These are phyloP conservation scores for Zhuliangozyma parablackwelliae DNA, from an alignment of 1,139 yeast genomes.

Conservation along the genomic window DNA sequence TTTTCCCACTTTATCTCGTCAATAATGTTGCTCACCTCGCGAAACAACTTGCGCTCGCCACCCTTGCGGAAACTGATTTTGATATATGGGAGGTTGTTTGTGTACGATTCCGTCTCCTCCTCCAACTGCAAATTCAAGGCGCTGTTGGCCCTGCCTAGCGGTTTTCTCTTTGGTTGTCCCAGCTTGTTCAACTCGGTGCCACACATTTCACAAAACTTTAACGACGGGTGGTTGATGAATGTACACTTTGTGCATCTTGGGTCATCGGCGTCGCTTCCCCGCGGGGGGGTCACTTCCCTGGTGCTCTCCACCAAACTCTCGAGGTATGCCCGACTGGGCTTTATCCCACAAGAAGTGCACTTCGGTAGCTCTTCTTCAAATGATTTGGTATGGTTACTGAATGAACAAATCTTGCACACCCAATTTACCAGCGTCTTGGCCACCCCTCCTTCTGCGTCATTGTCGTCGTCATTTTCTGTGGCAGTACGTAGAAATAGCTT, in stretches of 20 bases:
- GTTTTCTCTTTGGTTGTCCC: constrained; percentile 10
- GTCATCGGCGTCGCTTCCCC: constrained; percentile 21
- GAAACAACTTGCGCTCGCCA: constrained; percentile 48
- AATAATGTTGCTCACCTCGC: constrained; percentile 36
- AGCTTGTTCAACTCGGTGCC: constrained; percentile 50
- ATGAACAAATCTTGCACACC: constrained; percentile 84
- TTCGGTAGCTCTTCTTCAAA: constrained; percentile 39
- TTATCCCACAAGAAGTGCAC: constrained; percentile 79
- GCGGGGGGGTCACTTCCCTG: not conserved
- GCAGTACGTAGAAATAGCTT: constrained; percentile 24
- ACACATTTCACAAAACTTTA: constrained; percentile 82
- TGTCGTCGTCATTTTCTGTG: not conserved
- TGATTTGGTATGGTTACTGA: constrained; percentile 49
- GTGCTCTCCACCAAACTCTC: constrained; percentile 4
- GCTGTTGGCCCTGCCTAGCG: constrained; percentile 5
- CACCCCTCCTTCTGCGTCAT: not conserved
- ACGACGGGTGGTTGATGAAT: constrained; percentile 75
- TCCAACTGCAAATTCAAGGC: constrained; percentile 25
- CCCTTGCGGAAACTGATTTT: constrained; percentile 63
- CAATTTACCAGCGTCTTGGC: constrained; percentile 38
- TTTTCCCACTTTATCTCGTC: constrained; percentile 47
- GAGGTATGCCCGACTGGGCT: constrained; percentile 14
- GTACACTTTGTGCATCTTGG: constrained; percentile 77
- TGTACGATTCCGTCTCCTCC: constrained; percentile 26
- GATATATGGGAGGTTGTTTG: constrained; percentile 33